Base-by-base conservation (phyloP, 2,329 filamentous ascomycete species). In the Xylariaceae sp. region DNA sequence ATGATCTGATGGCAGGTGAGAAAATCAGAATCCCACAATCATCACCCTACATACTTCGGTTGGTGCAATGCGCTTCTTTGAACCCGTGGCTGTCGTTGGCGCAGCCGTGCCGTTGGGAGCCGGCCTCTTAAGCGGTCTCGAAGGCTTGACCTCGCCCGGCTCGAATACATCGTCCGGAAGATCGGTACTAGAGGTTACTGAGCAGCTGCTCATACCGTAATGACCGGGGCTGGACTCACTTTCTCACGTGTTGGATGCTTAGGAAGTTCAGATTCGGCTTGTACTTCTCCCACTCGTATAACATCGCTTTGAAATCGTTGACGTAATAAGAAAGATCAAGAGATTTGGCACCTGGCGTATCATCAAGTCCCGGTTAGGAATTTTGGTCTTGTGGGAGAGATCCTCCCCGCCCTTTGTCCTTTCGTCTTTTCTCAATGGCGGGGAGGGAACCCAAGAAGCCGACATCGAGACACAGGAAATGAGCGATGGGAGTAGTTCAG, bases 81-180 rank as follows among this genome's bases (percentile, higher is more conserved):
- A 23, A 29, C 28, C 19, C 7, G 23, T 30, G 34, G 58, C n/a
- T 28, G 26, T 13, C 26, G 26, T 13, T 28, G 26, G 8, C 26
- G 26, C 8, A 9, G 57, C 51, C 36, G 60, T 55, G 46, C 61
- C 61, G 47, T 69, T 69, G 30, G 61, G 54, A 35, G 57, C 55
- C 28, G 52, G 48, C 63, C 67, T 78, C 56, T 73, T 76, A 37
- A 71, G 67, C 12, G 73, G 70, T 43, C 70, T 75, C 11, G 62
- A 57, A 4, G 85, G 85, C 54, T 78, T 84, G 34, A 69, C 68
- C 63, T 98, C 92, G 54, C 86, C 86, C 16, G 81, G 68, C 33
- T 81, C 74, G 59, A 98, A 98, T 2, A 97, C 81, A 61, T 98
- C 90, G 43, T 87, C 81, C 18, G 92, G 92, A 17, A 98, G 74